These are phyloP conservation scores for Fusarium sp. DNA, from an alignment of 2,329 filamentous ascomycete genomes.

Conservation along the genomic window DNA sequence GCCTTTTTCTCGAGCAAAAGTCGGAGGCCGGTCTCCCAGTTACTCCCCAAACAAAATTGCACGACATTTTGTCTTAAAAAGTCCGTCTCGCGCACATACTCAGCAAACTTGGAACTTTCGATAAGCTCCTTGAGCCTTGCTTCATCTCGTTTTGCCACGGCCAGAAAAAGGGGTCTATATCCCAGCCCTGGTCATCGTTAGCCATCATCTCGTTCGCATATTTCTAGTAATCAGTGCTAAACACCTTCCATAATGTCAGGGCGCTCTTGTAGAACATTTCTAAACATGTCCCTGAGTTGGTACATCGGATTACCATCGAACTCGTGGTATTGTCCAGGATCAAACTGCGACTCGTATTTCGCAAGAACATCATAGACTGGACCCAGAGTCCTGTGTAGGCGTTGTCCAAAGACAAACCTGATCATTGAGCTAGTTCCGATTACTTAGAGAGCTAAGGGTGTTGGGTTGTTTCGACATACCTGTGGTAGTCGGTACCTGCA, in stretches of 20 bases:
- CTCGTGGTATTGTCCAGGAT: neutral
- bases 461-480: neutral
- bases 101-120: neutral
- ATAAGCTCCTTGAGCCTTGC: neutral
- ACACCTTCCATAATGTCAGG: neutral
- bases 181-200: neutral
- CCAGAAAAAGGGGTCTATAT: neutral
- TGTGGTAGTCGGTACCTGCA: neutral
- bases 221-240: neutral
- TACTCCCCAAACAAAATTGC: neutral
- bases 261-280: neutral
- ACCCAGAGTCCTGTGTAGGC: rapidly evolving
- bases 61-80: neutral
- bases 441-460: neutral
- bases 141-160: neutral
- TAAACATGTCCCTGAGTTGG: rapidly evolving
- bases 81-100: neutral
- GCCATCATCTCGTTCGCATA: neutral
- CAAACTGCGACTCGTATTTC: neutral
- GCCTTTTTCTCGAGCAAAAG: neutral
- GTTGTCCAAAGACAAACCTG: rapidly evolving
- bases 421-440: neutral
- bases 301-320: too few species aligned
- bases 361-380: neutral
- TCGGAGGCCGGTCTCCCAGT: neutral